Percentiles rank a stretch among this genome's conserved stretches.
phyloP scores from a whole-genome alignment of 805 yeast species.

The Yarrowia sp. region DNA sequence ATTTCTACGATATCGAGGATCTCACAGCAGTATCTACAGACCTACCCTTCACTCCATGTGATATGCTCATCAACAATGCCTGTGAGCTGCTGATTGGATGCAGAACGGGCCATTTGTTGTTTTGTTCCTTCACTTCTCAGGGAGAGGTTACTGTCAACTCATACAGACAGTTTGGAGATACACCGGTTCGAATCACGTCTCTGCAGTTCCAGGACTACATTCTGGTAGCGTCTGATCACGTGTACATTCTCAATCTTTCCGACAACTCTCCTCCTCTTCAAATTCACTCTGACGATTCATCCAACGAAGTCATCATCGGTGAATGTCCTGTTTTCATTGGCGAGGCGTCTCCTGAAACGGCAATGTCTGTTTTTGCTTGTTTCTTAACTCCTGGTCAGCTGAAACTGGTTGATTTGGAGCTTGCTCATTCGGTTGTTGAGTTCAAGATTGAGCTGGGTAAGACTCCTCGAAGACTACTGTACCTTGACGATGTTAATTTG shows the following conservation, averaged over 20 bases:
- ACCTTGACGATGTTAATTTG: neutral
- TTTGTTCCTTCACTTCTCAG: neutral
- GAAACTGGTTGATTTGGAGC: neutral
- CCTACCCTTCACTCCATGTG: conserved; percentile 3
- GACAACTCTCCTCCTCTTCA: neutral
- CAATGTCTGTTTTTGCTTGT: neutral
- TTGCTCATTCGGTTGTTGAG: neutral
- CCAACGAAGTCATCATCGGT: neutral
- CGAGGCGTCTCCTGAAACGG: neutral
- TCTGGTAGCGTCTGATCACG: neutral
- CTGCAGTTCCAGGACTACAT: conserved; percentile 12
- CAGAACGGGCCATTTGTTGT: conserved; percentile 5
- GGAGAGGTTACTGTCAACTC: conserved; percentile 2
- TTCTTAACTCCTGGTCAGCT: conserved; percentile 3
- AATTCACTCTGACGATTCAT: neutral
- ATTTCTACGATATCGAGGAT: conserved; percentile 3
- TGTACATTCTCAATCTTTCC: neutral
- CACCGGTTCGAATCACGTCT: neutral
- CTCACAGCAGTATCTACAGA: neutral
- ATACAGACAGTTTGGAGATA: conserved; percentile 11
- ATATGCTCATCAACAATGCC: neutral
- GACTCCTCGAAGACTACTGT: conserved; percentile 7
- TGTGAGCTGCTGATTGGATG: conserved; percentile 4
- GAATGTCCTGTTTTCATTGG: conserved; percentile 18
- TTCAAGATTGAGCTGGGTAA: neutral